phyloP scores from a whole-genome alignment of 495 filamentous ascomycete genomes.

The Xylaria scruposa region DNA sequence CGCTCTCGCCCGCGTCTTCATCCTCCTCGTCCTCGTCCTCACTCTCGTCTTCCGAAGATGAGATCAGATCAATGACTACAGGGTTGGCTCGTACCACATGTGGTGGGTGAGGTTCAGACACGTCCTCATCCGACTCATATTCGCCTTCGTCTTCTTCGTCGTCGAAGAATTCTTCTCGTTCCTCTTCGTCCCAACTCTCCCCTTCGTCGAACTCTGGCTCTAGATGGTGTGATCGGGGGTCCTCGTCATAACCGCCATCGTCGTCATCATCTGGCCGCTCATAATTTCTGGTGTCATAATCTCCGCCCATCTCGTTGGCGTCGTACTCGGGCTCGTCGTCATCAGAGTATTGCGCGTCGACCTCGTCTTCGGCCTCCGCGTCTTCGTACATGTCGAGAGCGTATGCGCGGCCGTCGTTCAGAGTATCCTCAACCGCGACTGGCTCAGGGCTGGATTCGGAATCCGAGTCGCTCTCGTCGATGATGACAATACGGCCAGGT shows the following conservation, averaged over 20 bases:
- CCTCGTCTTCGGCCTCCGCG: constrained; percentile 35
- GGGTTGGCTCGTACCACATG: constrained; percentile 33
- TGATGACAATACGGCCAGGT: constrained; percentile 36
- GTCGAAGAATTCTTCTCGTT: constrained; percentile 35
- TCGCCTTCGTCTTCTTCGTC: constrained; percentile 40
- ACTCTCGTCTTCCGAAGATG: constrained; percentile 47
- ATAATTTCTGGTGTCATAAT: constrained; percentile 42
- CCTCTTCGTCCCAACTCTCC: constrained; percentile 40
- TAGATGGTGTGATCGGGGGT: constrained; percentile 29
- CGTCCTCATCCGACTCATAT: constrained; percentile 31
- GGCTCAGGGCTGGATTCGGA: constrained; percentile 21
- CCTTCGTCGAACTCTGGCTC: constrained; percentile 40
- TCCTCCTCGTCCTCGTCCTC: constrained; percentile 34
- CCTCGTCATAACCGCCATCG: constrained; percentile 45
- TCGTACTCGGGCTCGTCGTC: constrained; percentile 49
- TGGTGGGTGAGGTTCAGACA: background rate
- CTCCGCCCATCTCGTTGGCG: constrained; percentile 38
- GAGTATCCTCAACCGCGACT: constrained; percentile 31
- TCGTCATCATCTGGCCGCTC: constrained; percentile 44
- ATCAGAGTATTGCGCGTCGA: constrained; percentile 41
- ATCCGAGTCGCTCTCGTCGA: constrained; percentile 36
- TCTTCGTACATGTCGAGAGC: constrained; percentile 39
- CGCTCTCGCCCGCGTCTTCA: constrained; percentile 25
- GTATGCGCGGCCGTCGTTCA: constrained; percentile 30
- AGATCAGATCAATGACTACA: constrained; percentile 47